Conservation (phyloP, 2,329 filamentous ascomycete species). For the Scedosporium minutisporum region DNA sequence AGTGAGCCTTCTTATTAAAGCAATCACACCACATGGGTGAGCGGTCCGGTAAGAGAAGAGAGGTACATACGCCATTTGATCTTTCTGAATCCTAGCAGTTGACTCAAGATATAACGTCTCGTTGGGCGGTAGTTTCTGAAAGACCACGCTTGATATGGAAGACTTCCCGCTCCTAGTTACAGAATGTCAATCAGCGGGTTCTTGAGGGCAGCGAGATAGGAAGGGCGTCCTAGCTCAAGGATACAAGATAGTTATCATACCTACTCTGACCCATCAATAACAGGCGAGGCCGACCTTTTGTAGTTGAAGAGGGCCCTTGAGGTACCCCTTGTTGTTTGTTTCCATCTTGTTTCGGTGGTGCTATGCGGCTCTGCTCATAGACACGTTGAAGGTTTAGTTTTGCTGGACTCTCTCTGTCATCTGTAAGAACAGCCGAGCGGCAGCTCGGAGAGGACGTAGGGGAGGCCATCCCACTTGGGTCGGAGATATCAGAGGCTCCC, state of each 20-base stretch:
- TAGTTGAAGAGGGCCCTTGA: constrained; percentile 27
- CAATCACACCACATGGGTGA: background rate
- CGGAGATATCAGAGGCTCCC: background rate
- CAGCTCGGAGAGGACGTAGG: background rate
- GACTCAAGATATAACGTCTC: constrained; percentile 95
- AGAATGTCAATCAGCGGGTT: background rate
- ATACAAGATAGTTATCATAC: constrained; percentile 38
- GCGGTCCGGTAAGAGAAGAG: background rate
- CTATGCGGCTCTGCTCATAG: constrained; percentile 49
- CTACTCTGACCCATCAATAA: constrained; percentile 92
- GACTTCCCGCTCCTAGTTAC: constrained; percentile 81
- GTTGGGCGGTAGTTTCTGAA: constrained; percentile 91
- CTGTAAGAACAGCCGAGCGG: background rate
- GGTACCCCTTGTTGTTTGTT: constrained; percentile 33
- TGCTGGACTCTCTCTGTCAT: constrained; percentile 25
- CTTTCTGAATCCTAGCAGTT: constrained; percentile 87
- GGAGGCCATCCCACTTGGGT: background rate
- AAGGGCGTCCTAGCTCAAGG: background rate
- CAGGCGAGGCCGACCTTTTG: constrained; percentile 69
- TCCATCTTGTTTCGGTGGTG: constrained; percentile 38
- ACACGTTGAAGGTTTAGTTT: constrained; percentile 55
- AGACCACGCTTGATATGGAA: constrained; percentile 97
- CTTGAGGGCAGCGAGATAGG: background rate
- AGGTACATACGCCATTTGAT: constrained; percentile 75
- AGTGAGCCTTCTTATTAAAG: constrained; percentile 12